Base-by-base conservation (phyloP, 2,329 filamentous ascomycete species). In the Escovopsis sp. region DNA sequence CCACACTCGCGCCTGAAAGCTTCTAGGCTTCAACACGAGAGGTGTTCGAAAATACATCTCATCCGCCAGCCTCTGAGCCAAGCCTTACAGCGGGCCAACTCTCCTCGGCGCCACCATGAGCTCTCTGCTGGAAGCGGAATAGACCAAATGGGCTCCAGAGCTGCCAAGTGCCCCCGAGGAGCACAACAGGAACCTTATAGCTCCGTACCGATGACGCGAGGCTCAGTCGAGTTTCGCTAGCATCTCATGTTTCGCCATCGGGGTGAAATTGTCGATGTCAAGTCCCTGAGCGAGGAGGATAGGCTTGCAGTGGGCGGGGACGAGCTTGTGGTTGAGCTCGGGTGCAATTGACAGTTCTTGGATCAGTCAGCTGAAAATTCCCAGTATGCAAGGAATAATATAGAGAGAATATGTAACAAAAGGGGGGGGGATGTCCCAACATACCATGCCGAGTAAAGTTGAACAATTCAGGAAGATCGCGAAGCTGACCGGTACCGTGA, bases 301-400 rank as follows among this genome's bases (percentile, higher is more conserved):
- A 19, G 85, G 68, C 55, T 80, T 80, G 55, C 87, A 77, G 63
- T 96, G 88, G 49, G 75, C 65, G 46, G 91, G 91, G 42, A 96
- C 86, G 54, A 98, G 75, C 63, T 86, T 80, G 56, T 78, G 72
- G 67, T 98, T 98, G 59, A 96, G 72, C 38, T 81, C 72, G 35
- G 91, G 85, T 34, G 82, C 80, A 58, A 98, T 96, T n/a, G 91
- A 98, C 48, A 98, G 74, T 76, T 98, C 91, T 95, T 51, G 12
- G 15, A 12, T n/a, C 11, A 4, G 37, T n/a, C 18, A 4, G 47
- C 49, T 37, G 47, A 32, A 3, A 37, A 34, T 2, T 4, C 5
- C 10, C 2, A 8, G 4, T 28, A 9, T 9, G n/a, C 10, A 6
- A 26, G 11, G 7, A 32, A 9, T 32, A 4, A 39, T 10, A 12